Percentiles rank a stretch among this genome's conserved stretches.
These are phyloP conservation scores for Aphanomyces astaci DNA, from an alignment of 352 stramenopile species.

Conservation along the genomic window DNA sequence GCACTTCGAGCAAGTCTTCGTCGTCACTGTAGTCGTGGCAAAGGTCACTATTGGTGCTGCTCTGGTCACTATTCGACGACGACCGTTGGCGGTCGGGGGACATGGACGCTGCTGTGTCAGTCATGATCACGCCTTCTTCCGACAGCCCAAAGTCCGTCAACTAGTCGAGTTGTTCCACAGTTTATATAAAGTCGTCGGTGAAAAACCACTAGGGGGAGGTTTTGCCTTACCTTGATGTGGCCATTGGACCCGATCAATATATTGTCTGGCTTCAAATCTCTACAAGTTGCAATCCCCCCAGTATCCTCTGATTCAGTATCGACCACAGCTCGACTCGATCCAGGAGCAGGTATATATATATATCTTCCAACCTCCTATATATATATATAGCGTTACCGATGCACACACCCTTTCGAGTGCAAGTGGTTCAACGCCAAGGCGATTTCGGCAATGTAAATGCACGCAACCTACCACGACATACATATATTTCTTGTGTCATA, in stretches of 20 bases:
- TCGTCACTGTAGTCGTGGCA: constrained; percentile 24
- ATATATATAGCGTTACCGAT: constrained; percentile 53
- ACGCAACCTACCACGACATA: constrained; percentile 79
- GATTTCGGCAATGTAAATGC: constrained; percentile 83
- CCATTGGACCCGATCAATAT: constrained; percentile 82
- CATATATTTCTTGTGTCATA: no score
- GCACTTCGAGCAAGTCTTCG: constrained; percentile 17
- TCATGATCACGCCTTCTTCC: constrained; percentile 56
- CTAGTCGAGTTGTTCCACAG: no score
- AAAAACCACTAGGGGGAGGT: no score
- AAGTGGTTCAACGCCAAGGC: constrained; percentile 80
- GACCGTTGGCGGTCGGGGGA: neutral
- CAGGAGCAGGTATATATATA: neutral
- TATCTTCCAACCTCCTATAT: neutral
- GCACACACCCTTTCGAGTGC: constrained; percentile 76
- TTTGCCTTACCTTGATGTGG: constrained; percentile 77
- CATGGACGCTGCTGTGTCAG: constrained; percentile 36
- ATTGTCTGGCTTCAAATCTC: constrained; percentile 87
- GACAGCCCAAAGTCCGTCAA: constrained; percentile 82
- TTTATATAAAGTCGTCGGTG: no score
- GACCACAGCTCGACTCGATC: neutral
- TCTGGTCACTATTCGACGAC: no score
- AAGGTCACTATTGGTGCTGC: neutral
- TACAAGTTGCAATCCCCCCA: constrained; percentile 32
- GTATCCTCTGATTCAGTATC: constrained; percentile 13